phyloP scores from a whole-genome alignment of 208 protist genomes.

The Crithidia mellificae region DNA sequence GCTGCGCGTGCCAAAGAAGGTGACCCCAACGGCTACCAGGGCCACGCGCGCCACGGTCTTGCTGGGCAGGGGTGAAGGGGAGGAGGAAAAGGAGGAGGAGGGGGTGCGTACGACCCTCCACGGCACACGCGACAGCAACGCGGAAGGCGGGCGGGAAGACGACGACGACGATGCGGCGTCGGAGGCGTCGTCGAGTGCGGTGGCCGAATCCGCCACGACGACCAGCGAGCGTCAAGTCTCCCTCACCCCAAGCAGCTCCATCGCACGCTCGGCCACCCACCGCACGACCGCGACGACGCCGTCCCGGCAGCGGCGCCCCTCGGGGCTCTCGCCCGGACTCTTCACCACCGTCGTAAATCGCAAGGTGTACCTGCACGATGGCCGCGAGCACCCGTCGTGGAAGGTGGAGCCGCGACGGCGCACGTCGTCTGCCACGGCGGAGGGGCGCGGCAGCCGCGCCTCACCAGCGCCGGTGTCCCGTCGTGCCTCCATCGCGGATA shows the following conservation, averaged over 20 bases:
- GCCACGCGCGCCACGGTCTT: no score
- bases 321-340: slow-evolving; percentile 10
- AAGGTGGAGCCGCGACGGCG: slow-evolving; percentile 6
- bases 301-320: slow-evolving; percentile 4
- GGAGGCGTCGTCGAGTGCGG: not conserved
- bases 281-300: not conserved
- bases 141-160: not conserved
- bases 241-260: not conserved
- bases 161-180: not conserved
- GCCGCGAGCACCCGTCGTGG: slow-evolving; percentile 13
- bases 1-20: slow-evolving; percentile 4
- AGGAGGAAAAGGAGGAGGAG: no score
- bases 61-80: no score
- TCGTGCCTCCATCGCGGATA: slow-evolving; percentile 3
- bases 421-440: not conserved
- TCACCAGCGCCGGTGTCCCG: slow-evolving; percentile 4
- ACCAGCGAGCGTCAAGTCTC: not conserved
- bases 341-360: slow-evolving; percentile 13
- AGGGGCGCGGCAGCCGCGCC: not conserved
- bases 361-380: slow-evolving; percentile 13
- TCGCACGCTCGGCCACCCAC: not conserved
- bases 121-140: not conserved
- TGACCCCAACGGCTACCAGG: no score
- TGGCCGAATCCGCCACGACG: no score
- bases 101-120: no score